Evolutionary conservation across 2,329 filamentous ascomycete genomes (phyloP).

Genomic region (Hypomyces perniciosus): DNA sequence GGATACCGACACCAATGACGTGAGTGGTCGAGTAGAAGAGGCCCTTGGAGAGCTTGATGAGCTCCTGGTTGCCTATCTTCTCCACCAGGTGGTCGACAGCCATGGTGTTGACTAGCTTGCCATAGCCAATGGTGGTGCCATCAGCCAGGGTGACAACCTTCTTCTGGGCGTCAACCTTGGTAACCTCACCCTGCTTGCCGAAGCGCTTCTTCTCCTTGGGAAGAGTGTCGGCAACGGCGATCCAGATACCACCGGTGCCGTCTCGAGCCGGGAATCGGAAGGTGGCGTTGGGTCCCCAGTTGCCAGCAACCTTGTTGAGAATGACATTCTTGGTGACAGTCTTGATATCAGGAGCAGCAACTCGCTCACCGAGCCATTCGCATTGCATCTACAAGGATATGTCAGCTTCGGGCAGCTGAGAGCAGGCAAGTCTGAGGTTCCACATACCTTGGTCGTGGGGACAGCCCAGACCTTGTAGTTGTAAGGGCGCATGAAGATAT

Average conservation of each 20-base stretch:
- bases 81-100: slow-evolving; percentile 83
- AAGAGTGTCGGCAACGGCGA: slow-evolving; percentile 86
- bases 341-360: slow-evolving; percentile 95
- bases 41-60: slow-evolving; percentile 76
- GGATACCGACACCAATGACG: slow-evolving; percentile 92
- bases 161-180: slow-evolving; percentile 77
- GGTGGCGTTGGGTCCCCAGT: slow-evolving; percentile 97
- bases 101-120: slow-evolving; percentile 95
- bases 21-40: slow-evolving; percentile 97
- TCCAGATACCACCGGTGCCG: slow-evolving; percentile 98
- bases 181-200: slow-evolving; percentile 76
- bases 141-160: slow-evolving; percentile 79
- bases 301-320: slow-evolving; percentile 89
- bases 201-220: slow-evolving; percentile 89
- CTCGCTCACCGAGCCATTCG: slow-evolving; percentile 95
- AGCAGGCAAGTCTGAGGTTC: background rate
- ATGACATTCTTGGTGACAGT: slow-evolving; percentile 89
- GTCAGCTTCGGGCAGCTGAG: background rate
- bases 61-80: slow-evolving; percentile 80
- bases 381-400: slow-evolving; percentile 81
- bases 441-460: slow-evolving; percentile 82
- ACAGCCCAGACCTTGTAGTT: slow-evolving; percentile 99
- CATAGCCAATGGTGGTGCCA: slow-evolving; percentile 83
- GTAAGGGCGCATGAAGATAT: slow-evolving; percentile 98
- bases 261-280: slow-evolving; percentile 97